Evolutionary conservation across 331 rosid genomes (phyloP).

Genomic region (Phaseolus coccineus): DNA sequence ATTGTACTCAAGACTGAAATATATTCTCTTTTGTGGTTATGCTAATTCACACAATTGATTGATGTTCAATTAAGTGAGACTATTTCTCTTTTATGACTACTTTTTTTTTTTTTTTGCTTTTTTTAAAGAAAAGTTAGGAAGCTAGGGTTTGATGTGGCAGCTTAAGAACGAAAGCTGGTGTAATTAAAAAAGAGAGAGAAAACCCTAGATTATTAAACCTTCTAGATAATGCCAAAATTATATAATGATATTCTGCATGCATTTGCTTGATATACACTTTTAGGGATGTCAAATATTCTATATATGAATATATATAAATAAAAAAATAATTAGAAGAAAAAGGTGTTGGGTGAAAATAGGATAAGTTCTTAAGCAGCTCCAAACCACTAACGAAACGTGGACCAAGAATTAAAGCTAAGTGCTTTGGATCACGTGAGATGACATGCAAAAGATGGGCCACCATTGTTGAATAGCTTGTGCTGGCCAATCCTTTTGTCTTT

Average conservation of each 20-base stretch:
- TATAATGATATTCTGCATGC: too few relatives aligned
- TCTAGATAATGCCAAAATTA: background rate
- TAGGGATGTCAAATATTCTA: constrained; percentile 1
- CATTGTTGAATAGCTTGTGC: background rate
- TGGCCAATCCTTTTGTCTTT: constrained; percentile 2
- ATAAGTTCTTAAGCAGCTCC: constrained; percentile 36
- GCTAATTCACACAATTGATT: too few relatives aligned
- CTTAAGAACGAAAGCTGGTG: too few relatives aligned
- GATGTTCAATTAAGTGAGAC: too few relatives aligned
- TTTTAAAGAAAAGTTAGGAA: too few relatives aligned
- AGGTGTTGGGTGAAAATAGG: constrained; percentile 6
- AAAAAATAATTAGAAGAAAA: background rate
- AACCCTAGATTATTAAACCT: background rate
- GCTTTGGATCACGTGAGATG: background rate
- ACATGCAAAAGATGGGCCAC: background rate
- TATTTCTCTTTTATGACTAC: too few relatives aligned
- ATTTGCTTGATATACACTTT: background rate
- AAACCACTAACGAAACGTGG: constrained; percentile 38
- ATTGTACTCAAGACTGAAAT: too few relatives aligned
- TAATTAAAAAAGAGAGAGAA: too few relatives aligned
- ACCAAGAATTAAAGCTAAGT: constrained; percentile 10
- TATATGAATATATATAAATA: background rate
- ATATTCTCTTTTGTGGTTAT: too few relatives aligned
- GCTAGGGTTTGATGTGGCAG: too few relatives aligned
- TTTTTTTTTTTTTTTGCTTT: too few relatives aligned